A percentile compares a stretch with the other conserved stretches of the same genome.
phyloP scores from a whole-genome alignment of 2,329 filamentous ascomycete species.

The Cladophialophora yegresii region DNA sequence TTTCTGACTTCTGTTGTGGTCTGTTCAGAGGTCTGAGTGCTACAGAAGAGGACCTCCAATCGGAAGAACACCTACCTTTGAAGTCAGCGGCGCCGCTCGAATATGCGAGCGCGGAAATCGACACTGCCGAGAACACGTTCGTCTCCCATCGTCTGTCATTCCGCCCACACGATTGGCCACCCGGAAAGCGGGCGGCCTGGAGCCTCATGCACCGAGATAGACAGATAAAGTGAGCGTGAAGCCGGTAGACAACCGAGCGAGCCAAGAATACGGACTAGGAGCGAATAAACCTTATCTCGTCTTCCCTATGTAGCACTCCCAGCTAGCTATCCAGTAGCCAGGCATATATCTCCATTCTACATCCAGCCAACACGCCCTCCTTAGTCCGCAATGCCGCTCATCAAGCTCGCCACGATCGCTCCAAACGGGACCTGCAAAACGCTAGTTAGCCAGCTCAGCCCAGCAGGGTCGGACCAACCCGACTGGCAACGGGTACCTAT shows the following conservation, averaged over 20 bases:
- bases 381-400: conserved; percentile 14
- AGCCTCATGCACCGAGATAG: background rate
- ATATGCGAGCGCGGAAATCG: too few species aligned
- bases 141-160: too few species aligned
- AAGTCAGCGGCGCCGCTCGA: too few species aligned
- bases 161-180: background rate
- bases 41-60: background rate
- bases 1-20: background rate
- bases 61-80: background rate
- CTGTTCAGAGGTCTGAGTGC: background rate
- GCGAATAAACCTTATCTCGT: background rate
- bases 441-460: background rate
- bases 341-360: background rate
- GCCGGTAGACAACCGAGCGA: background rate
- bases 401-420: background rate
- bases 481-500: background rate
- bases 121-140: too few species aligned
- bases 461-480: background rate
- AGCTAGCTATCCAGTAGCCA: background rate
- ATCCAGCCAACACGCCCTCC: background rate
- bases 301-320: background rate
- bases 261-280: too few species aligned
- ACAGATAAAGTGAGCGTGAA: background rate
- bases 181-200: background rate
- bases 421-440: conserved; percentile 4